Evolutionary conservation across 2,329 filamentous ascomycete genomes (phyloP).

Genomic region (Eurotiales sp.): DNA sequence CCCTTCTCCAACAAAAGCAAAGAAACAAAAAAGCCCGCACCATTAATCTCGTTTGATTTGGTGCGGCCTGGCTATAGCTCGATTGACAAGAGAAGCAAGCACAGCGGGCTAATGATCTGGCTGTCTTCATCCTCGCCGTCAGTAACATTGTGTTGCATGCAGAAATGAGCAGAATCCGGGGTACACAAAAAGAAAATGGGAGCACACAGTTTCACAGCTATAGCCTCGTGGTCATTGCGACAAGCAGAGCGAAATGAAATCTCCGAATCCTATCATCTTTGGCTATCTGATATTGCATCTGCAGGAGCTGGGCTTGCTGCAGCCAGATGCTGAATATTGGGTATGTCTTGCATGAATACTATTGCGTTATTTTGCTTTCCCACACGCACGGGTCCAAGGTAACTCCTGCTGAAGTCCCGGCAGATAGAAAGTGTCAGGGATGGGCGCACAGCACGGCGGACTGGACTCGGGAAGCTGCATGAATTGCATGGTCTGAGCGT

Average conservation of each 20-base stretch:
- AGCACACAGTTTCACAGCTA: slow-evolving; percentile 7
- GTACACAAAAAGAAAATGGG: slow-evolving; percentile 9
- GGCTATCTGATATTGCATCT: background rate
- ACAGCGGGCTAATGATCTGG: too few species aligned
- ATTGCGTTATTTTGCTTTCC: too few species aligned
- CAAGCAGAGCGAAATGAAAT: background rate
- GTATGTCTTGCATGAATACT: background rate
- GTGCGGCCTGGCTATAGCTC: too few species aligned
- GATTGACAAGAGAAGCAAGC: background rate
- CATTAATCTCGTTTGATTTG: background rate
- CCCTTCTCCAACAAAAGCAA: background rate
- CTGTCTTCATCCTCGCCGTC: background rate
- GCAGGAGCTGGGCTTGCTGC: background rate
- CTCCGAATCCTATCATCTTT: background rate
- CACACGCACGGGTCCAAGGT: background rate
- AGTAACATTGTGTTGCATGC: slow-evolving; percentile 9
- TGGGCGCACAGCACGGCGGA: background rate
- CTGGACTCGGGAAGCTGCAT: background rate
- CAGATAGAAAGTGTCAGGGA: background rate
- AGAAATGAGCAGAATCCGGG: slow-evolving; percentile 7
- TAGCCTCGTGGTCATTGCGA: slow-evolving; percentile 1
- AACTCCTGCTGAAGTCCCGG: background rate
- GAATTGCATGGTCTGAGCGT: background rate
- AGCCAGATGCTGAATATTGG: background rate
- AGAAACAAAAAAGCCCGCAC: background rate